Evolutionary conservation across 164 flowering plant genomes (phyloP), one percentile per base, ranked within the genome.

Genomic region (Saururus chinensis): DNA sequence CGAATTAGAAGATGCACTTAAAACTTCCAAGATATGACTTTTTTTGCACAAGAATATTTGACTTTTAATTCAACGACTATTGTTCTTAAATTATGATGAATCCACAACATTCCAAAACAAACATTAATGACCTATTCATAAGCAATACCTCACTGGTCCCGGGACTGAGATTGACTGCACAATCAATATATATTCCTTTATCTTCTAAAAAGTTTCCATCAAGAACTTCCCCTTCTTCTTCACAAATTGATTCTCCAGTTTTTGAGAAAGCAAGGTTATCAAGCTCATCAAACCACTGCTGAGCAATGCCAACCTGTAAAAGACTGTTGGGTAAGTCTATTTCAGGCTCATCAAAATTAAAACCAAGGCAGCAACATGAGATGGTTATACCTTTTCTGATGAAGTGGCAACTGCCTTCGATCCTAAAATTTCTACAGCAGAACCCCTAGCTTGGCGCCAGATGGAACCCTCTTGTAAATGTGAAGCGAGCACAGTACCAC

Each of bases 371-470:
- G 49, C 49, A 45, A 45, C 49, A 12, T 45, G 11, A 45, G 17
- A 45, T 45, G 49, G 22, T 10, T 22, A 19, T 13, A 90, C 97
- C 91, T 84, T 85, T 54, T 86, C 82, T 40, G 73, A 49, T 0
- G 86, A 67, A 60, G 70, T 70, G 4, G 62, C 73, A 49, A 65
- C 65, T 8, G 42, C 71, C 49, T 85, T 81, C 26, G 68, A 67
- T 51, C 74, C 81, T 22, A 79, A 78, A 26, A 83, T 66, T 74
- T 77, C 87, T 56, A 77, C 57, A 41, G 93, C 95, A 66, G 96
- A 73, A 4, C 99, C 97, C 74, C 96, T 87, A 52, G 89, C 82
- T 64, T 80, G 96, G 66, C 89, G 79, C 97, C 97, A 91, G 71
- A 88, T 74, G 71, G 81, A 84, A 54, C 81, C 82, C 73, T 84